phyloP scores from a whole-genome alignment of 2,329 filamentous ascomycete species.

The Cordyceps cicadae region DNA sequence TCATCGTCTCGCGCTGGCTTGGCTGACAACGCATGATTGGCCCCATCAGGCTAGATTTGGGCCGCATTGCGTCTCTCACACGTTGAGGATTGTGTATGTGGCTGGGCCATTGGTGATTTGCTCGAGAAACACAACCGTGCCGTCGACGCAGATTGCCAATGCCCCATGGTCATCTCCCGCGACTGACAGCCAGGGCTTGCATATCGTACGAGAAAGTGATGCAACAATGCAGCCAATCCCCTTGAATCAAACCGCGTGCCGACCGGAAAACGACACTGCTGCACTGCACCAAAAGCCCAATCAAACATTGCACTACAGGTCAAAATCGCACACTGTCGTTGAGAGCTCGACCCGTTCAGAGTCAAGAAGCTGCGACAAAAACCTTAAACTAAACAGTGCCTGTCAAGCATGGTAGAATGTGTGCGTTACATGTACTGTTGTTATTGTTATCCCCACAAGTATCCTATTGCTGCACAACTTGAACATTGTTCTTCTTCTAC shows the following conservation, averaged over 20 bases:
- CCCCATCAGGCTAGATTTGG: slow-evolving; percentile 8
- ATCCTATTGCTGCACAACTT: slow-evolving; percentile 67
- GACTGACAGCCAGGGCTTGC: background rate
- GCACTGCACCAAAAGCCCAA: background rate
- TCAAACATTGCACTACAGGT: too few species aligned
- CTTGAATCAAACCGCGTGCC: background rate
- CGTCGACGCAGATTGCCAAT: background rate
- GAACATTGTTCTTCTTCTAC: slow-evolving; percentile 84
- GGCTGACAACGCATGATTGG: background rate
- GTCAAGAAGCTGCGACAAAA: background rate
- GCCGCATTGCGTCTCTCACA: slow-evolving; percentile 10
- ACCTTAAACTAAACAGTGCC: too few species aligned
- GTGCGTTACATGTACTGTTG: slow-evolving; percentile 9
- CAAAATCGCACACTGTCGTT: too few species aligned
- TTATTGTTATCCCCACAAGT: slow-evolving; percentile 17
- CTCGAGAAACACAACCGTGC: background rate
- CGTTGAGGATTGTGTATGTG: slow-evolving; percentile 1
- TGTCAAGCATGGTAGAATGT: background rate
- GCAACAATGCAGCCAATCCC: background rate
- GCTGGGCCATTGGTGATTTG: background rate
- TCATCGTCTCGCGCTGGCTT: background rate
- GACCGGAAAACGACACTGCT: background rate
- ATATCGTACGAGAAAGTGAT: background rate
- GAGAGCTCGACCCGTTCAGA: background rate
- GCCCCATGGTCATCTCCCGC: background rate